These are phyloP conservation scores for Austroboletus festivus DNA, from an alignment of 768 basidiomycete genomes.

Conservation along the genomic window DNA sequence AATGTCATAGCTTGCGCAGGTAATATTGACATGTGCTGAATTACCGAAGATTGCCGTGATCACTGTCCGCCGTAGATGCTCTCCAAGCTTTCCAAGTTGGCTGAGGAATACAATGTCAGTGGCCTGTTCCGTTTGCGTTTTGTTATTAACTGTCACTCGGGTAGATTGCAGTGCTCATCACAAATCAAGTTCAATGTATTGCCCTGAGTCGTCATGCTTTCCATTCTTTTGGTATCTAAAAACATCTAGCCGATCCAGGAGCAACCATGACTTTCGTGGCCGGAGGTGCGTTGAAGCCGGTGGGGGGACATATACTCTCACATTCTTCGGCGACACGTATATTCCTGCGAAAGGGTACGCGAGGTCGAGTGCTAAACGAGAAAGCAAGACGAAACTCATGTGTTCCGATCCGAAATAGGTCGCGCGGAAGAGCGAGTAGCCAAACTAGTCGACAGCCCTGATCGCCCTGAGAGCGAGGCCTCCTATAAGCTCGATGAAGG, in stretches of 20 bases:
- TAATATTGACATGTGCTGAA: conserved; percentile 23
- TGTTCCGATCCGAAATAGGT: conserved; percentile 41
- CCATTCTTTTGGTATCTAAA: conserved; percentile 4
- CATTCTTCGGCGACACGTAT: conserved; percentile 85
- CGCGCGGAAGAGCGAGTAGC: conserved; percentile 90
- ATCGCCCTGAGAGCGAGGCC: conserved; percentile 86
- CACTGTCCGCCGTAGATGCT: conserved; percentile 65
- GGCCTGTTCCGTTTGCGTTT: neutral
- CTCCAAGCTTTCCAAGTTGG: conserved; percentile 84
- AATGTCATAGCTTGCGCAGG: conserved; percentile 74
- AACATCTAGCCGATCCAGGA: conserved; percentile 77
- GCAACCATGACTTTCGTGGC: conserved; percentile 95
- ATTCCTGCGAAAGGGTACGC: conserved; percentile 80
- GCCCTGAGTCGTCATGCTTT: conserved; percentile 1
- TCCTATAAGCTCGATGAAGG: conserved; percentile 91
- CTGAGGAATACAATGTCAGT: conserved; percentile 84
- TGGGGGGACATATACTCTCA: conserved; percentile 86
- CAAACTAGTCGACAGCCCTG: conserved; percentile 86
- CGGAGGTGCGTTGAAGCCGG: conserved; percentile 87
- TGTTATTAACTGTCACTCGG: conserved; percentile 6
- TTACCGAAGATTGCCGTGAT: neutral
- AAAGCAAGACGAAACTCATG: neutral
- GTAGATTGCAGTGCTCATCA: conserved; percentile 81
- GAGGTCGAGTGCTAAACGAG: neutral
- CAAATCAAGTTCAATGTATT: conserved; percentile 88